Base-by-base conservation (phyloP, 148 eudicot species). In the Mesembryanthemum crystallinum region DNA sequence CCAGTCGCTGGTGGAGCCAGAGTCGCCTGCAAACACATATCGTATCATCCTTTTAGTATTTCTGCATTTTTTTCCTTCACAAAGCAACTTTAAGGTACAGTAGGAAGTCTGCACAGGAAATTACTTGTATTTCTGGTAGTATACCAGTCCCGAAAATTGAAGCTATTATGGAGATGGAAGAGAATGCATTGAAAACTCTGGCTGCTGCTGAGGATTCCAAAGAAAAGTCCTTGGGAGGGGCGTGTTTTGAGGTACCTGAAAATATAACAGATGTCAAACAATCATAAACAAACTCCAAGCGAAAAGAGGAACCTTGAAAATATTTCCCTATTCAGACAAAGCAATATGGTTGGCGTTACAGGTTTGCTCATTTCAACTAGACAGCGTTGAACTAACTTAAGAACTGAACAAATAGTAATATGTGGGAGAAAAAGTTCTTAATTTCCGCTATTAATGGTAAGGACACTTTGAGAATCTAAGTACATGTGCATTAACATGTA, bases 71-170 rank as follows among this genome's bases (percentile, higher is more conserved):
- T 18, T 20, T 17, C 17, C 5, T 2, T 52, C 17, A 8, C n/a
- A 18, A 15, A 4, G n/a, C n/a, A 52, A 52, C n/a, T 18, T 20
- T 30, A 7, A 62, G 68, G 60, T 20, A 21, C 25, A 37, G 65
- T n/a, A 45, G 39, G 69, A 73, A 25, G 61, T 28, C 3, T 64
- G 20, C 17, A 37, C 10, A 59, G 27, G 39, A 43, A 76, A 20
- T 81, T 86, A 94, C 97, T 79, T 92, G 99, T 69, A 96, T 96
- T 85, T 96, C 99, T 32, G 99, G 99, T 12, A 96, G 88, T 77
- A 96, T 91, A 33, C 99, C 99, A 70, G 89, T 96, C 37, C 99
- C 99, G 23, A 81, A 96, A 64, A 96, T 91, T 63, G 98, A 90
- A 64, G 99, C 99, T 47, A 96, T 86, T 17, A 96, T 92, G 42